These are phyloP conservation scores for Cercospora beticola DNA, from an alignment of 2,329 filamentous ascomycete species.

Conservation along the genomic window DNA sequence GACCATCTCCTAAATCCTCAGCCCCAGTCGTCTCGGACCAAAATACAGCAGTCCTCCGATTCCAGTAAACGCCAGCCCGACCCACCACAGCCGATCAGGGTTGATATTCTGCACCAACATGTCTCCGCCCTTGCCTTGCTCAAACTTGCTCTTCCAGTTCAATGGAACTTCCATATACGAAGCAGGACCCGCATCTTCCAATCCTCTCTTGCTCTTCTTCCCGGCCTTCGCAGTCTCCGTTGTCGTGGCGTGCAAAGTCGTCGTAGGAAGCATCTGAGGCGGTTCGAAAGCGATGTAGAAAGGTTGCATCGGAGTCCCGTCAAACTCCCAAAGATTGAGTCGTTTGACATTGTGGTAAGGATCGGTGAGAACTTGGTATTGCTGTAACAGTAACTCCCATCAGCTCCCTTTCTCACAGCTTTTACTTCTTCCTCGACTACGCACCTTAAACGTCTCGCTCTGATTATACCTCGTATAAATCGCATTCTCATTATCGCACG, in stretches of 20 bases:
- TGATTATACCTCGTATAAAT: conserved; percentile 68
- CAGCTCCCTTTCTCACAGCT: background rate
- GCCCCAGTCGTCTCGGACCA: conserved; percentile 39
- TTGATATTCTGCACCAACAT: conserved; percentile 40
- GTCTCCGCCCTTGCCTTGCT: conserved; percentile 28
- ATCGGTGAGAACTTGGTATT: conserved; percentile 54
- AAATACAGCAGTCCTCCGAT: conserved; percentile 51
- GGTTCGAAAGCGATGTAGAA: conserved; percentile 65
- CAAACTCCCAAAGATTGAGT: conserved; percentile 63
- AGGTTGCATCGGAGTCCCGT: conserved; percentile 65
- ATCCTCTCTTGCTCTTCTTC: conserved; percentile 27
- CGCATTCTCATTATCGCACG: conserved; percentile 57
- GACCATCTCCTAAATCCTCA: conserved; percentile 22
- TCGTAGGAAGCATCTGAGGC: conserved; percentile 68
- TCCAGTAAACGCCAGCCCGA: conserved; percentile 50
- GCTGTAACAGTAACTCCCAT: conserved; percentile 31
- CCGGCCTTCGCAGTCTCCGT: conserved; percentile 38
- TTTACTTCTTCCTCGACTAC: background rate
- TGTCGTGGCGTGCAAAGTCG: conserved; percentile 59
- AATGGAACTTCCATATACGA: conserved; percentile 37
- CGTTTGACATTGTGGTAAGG: conserved; percentile 61
- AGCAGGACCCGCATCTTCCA: conserved; percentile 19
- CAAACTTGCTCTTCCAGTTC: conserved; percentile 32
- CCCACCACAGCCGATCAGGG: conserved; percentile 53
- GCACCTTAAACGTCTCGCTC: conserved; percentile 61